Evolutionary conservation across 495 filamentous ascomycete species (phyloP).

Genomic region (Chlorociboria aeruginascens): DNA sequence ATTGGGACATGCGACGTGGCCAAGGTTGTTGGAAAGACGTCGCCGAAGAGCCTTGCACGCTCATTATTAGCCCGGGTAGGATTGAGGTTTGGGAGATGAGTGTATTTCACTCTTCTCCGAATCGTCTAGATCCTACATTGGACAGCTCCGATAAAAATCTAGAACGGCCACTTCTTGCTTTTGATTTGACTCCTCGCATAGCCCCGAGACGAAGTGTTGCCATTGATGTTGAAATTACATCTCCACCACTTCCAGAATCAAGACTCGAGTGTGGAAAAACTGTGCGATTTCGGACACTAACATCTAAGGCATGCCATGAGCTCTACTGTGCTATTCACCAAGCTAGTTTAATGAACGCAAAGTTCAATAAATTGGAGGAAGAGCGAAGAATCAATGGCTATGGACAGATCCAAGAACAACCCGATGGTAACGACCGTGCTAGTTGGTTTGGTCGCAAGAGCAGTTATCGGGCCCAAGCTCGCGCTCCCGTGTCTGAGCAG

Average conservation of each 20-base stretch:
- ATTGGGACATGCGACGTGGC: constrained; percentile 68
- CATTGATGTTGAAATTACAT: constrained; percentile 87
- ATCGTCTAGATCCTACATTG: constrained; percentile 25
- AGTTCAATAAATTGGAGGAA: constrained; percentile 69
- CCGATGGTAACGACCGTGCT: constrained; percentile 19
- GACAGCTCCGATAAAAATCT: not conserved
- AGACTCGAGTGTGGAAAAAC: constrained; percentile 48
- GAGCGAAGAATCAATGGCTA: constrained; percentile 38
- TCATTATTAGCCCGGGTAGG: constrained; percentile 71
- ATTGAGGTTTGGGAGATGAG: constrained; percentile 71
- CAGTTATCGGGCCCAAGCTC: constrained; percentile 42
- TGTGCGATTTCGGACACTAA: constrained; percentile 69
- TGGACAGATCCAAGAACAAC: constrained; percentile 24
- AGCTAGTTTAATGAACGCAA: constrained; percentile 75
- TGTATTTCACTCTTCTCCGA: constrained; percentile 32
- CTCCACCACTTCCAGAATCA: constrained; percentile 59
- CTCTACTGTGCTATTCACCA: constrained; percentile 77
- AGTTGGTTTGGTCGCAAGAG: constrained; percentile 45
- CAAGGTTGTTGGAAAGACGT: constrained; percentile 58
- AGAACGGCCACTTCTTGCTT: constrained; percentile 52
- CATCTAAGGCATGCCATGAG: constrained; percentile 60
- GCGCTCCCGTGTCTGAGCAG: constrained; percentile 30
- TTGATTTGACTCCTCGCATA: constrained; percentile 81
- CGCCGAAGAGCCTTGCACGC: constrained; percentile 60
- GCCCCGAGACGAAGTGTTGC: constrained; percentile 79